A percentile compares a stretch with the other conserved stretches of the same genome.
These are phyloP conservation scores for Alternaria rosae DNA, from an alignment of 2,329 filamentous ascomycete genomes.

Conservation along the genomic window DNA sequence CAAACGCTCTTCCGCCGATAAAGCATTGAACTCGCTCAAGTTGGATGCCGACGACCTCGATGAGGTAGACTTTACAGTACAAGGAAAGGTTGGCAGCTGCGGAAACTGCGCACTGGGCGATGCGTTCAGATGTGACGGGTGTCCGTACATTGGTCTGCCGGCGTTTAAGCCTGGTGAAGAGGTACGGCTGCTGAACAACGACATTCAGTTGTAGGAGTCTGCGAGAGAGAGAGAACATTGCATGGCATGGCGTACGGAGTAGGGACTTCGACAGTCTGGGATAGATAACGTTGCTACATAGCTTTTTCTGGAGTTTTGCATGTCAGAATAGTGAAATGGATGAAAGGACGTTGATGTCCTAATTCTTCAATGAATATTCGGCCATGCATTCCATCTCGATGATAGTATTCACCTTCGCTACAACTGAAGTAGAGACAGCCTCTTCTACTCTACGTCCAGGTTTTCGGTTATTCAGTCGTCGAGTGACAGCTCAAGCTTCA, in stretches of 20 bases:
- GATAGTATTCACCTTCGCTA: conserved; percentile 17
- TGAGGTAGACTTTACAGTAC: conserved; percentile 96
- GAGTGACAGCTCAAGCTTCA: conserved; percentile 31
- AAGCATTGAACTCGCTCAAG: conserved; percentile 70
- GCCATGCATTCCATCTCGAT: conserved; percentile 19
- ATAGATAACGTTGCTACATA: conserved; percentile 4
- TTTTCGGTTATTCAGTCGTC: conserved; percentile 17
- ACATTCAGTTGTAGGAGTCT: conserved; percentile 73
- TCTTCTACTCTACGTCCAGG: conserved; percentile 1
- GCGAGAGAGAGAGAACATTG: background rate
- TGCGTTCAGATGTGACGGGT: conserved; percentile 70
- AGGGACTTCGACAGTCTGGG: background rate
- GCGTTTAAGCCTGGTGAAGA: conserved; percentile 98
- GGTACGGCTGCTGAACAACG: conserved; percentile 84
- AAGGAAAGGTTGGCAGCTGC: conserved; percentile 94
- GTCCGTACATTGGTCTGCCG: conserved; percentile 88
- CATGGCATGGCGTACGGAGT: conserved; percentile 7
- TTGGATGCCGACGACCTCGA: conserved; percentile 78
- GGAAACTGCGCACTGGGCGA: conserved; percentile 94
- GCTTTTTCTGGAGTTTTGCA: background rate
- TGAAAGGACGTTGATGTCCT: background rate
- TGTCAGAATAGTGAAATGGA: background rate
- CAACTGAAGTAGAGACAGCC: conserved; percentile 19
- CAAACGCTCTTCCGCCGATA: conserved; percentile 70
- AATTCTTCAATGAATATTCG: conserved; percentile 33